Percentiles rank a stretch among this genome's conserved stretches.
These are phyloP conservation scores for Globisporangium iwayamae DNA, from an alignment of 352 stramenopile species.

Conservation along the genomic window DNA sequence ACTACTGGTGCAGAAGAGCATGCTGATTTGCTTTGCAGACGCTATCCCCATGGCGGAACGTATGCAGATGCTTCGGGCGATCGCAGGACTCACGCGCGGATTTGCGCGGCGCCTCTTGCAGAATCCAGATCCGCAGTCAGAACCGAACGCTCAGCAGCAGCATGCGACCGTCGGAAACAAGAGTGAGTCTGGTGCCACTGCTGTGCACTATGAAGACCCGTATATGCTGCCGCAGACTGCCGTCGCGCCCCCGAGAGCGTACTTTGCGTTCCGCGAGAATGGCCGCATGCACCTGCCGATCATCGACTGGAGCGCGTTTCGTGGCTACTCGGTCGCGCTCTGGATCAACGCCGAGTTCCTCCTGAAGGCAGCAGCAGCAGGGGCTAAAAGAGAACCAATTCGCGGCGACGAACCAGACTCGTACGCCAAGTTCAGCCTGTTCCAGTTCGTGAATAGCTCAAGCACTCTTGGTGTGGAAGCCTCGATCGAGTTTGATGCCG, in stretches of 20 bases:
- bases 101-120: constrained; percentile 36
- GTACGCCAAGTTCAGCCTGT: constrained; percentile 58
- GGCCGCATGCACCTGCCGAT: constrained; percentile 72
- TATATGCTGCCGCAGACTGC: constrained; percentile 28
- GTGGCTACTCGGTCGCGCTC: constrained; percentile 72
- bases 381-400: neutral
- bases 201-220: constrained; percentile 13
- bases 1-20: constrained; percentile 32
- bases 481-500: constrained; percentile 42
- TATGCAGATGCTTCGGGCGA: constrained; percentile 25
- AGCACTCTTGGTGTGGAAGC: constrained; percentile 69
- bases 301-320: constrained; percentile 76
- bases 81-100: constrained; percentile 28
- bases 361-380: neutral
- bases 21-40: constrained; percentile 37
- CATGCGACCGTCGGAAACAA: neutral
- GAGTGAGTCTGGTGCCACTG: neutral
- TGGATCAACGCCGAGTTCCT: constrained; percentile 63
- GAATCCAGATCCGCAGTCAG: constrained; percentile 13
- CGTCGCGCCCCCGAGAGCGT: constrained; percentile 51
- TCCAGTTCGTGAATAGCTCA: constrained; percentile 69
- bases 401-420: neutral
- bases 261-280: constrained; percentile 61
- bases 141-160: neutral
- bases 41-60: constrained; percentile 19